phyloP scores from a whole-genome alignment of 2,329 filamentous ascomycete species.

The Hypoxylon sp. region DNA sequence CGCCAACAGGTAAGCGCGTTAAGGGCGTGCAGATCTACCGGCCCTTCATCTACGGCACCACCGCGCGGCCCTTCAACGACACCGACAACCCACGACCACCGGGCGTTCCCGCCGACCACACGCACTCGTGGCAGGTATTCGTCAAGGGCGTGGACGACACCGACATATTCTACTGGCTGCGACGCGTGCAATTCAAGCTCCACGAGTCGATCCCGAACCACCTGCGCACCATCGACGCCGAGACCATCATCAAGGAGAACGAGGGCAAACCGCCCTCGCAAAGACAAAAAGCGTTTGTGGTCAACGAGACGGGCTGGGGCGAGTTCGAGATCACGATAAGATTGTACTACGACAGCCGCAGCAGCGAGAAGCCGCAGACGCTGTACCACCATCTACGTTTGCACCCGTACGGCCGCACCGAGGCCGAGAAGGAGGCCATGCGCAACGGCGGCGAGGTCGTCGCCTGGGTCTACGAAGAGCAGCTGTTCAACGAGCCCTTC shows the following conservation, averaged over 20 bases:
- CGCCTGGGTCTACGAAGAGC: constrained; percentile 90
- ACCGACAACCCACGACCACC: constrained; percentile 82
- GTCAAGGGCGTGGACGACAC: constrained; percentile 91
- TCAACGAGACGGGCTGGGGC: constrained; percentile 96
- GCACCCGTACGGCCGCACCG: constrained; percentile 88
- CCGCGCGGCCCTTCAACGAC: constrained; percentile 84
- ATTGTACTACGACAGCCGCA: constrained; percentile 90
- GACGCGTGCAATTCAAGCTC: constrained; percentile 97
- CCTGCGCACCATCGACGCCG: constrained; percentile 74
- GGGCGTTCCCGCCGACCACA: constrained; percentile 88
- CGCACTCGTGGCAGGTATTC: constrained; percentile 96
- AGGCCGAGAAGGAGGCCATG: constrained; percentile 77
- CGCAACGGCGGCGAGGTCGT: constrained; percentile 75
- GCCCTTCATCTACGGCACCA: constrained; percentile 82
- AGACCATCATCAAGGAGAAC: constrained; percentile 53
- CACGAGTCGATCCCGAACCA: constrained; percentile 97
- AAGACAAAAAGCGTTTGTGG: constrained; percentile 74
- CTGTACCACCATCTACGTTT: constrained; percentile 92
- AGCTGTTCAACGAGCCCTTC: constrained; percentile 97
- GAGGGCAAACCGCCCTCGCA: constrained; percentile 61
- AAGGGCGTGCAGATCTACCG: constrained; percentile 76
- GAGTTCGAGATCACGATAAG: constrained; percentile 98
- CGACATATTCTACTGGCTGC: constrained; percentile 94
- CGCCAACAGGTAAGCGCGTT: constrained; percentile 73
- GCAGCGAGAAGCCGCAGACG: constrained; percentile 94